Base-by-base conservation (phyloP, 768 basidiomycete species). In the Boletus sp. region DNA sequence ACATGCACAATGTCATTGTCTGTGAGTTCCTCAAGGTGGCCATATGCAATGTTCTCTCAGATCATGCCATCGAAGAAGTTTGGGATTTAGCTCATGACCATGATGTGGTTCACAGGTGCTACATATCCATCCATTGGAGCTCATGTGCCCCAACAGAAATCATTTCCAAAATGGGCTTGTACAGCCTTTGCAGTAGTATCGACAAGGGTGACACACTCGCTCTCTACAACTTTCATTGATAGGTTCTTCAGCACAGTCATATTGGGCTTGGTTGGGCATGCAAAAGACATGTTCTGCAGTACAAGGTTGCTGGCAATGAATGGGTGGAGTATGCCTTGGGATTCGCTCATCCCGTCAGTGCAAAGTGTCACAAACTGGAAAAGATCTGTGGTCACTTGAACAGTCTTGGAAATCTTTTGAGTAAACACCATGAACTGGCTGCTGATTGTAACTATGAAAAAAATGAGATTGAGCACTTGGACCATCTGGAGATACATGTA, bases 381-480 rank as follows among this genome's bases (percentile, higher is more conserved):
- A n/a, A n/a, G n/a, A n/a, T n/a, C n/a, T n/a, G n/a, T n/a, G n/a
- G n/a, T n/a, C n/a, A n/a, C n/a, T n/a, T n/a, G n/a, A n/a, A n/a
- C n/a, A n/a, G n/a, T n/a, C n/a, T n/a, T n/a, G n/a, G n/a, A n/a
- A n/a, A n/a, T n/a, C n/a, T n/a, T n/a, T n/a, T n/a, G n/a, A n/a
- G n/a, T n/a, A n/a, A n/a, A n/a, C n/a, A n/a, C n/a, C n/a, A n/a
- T n/a, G n/a, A n/a, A n/a, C n/a, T n/a, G n/a, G n/a, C n/a, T n/a
- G n/a, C n/a, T n/a, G n/a, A 98, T 94, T 10, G 91, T 89, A 51
- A 99, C 87, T 7, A 89, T 85, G 75, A 98, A 98, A 15, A 97
- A 84, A 47, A 98, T 88, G 39, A 98, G 78, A 52, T 95, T 87
- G 64, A 96, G 83, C 25, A 91, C 89, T 71, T 95, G 83, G 32